Evolutionary conservation across 345 rosid species (phyloP).

Genomic region (Melaleuca alternifolia): DNA sequence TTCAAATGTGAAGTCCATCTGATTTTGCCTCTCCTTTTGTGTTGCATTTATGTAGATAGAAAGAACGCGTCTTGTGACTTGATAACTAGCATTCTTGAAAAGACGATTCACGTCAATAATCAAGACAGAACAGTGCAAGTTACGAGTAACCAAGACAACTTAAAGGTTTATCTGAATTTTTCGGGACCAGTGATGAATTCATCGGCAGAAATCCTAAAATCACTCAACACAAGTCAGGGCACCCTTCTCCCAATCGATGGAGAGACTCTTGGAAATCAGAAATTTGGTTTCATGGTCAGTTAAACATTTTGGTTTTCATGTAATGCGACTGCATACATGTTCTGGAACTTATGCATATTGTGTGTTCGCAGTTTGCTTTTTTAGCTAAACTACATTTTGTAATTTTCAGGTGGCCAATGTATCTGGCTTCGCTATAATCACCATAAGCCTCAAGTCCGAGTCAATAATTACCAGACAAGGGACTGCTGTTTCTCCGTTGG

Average conservation of each 20-base stretch:
- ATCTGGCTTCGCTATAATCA: constrained; percentile 43
- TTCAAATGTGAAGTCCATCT: too few relatives aligned
- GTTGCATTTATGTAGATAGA: constrained; percentile 34
- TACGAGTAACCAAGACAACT: constrained; percentile 44
- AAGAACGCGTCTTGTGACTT: constrained; percentile 52
- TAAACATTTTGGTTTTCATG: too few relatives aligned
- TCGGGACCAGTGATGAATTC: constrained; percentile 63
- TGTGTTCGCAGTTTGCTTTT: neutral
- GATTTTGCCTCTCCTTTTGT: neutral
- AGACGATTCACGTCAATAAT: constrained; percentile 43
- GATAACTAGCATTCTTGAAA: constrained; percentile 61
- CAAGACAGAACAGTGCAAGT: constrained; percentile 68
- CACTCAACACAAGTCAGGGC: constrained; percentile 44
- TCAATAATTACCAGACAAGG: constrained; percentile 59
- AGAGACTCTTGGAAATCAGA: constrained; percentile 43
- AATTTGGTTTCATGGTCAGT: constrained; percentile 70
- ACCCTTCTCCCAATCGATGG: constrained; percentile 47
- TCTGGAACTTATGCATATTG: too few relatives aligned
- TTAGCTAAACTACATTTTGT: neutral
- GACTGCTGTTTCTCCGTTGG: constrained; percentile 56
- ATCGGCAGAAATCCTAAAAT: constrained; percentile 42
- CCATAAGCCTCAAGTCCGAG: constrained; percentile 34
- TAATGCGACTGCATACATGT: too few relatives aligned
- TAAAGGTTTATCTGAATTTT: constrained; percentile 69
- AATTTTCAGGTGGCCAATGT: constrained; percentile 48